Evolutionary conservation across 805 yeast species (phyloP).

Genomic region (Kockiozyma suomiensis): DNA sequence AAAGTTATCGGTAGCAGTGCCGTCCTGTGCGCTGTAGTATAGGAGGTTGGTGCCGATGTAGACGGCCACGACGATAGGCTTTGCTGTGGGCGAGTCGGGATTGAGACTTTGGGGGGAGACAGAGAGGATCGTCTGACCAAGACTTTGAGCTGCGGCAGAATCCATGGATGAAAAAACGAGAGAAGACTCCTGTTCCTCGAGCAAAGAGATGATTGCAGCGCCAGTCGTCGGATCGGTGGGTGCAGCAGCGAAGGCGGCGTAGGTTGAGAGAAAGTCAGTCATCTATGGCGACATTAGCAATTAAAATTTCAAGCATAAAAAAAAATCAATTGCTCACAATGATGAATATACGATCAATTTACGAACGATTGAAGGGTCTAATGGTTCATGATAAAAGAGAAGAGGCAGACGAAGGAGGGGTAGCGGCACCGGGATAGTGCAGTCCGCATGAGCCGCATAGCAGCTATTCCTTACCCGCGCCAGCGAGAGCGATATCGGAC

Average conservation of each 20-base stretch:
- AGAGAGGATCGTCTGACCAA: conserved; percentile 19
- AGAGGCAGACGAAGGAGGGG: too few relatives aligned
- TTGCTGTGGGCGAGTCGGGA: conserved; percentile 9
- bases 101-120: conserved; percentile 21
- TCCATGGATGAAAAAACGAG: conserved; percentile 20
- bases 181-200: conserved; percentile 20
- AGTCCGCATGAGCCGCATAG: too few relatives aligned
- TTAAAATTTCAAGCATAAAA: too few relatives aligned
- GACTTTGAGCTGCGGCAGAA: conserved; percentile 22
- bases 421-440: too few relatives aligned
- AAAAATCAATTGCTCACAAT: too few relatives aligned
- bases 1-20: conserved; percentile 29
- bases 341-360: too few relatives aligned
- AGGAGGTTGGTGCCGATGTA: conserved; percentile 22
- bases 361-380: too few relatives aligned
- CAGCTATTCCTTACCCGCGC: too few relatives aligned
- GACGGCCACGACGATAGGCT: conserved; percentile 27
- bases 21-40: conserved; percentile 29
- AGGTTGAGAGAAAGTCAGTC: conserved; percentile 14
- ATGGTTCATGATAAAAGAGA: too few relatives aligned
- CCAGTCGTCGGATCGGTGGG: conserved; percentile 3
- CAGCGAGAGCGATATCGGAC: too few relatives aligned
- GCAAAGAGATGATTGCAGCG: not conserved
- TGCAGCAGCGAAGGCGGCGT: conserved; percentile 1
- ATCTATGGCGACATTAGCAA: conserved; percentile 1